A percentile compares a stretch with the other conserved stretches of the same genome.
Conservation (phyloP, 441 rosid genomes). For the Croton laevigatus region DNA sequence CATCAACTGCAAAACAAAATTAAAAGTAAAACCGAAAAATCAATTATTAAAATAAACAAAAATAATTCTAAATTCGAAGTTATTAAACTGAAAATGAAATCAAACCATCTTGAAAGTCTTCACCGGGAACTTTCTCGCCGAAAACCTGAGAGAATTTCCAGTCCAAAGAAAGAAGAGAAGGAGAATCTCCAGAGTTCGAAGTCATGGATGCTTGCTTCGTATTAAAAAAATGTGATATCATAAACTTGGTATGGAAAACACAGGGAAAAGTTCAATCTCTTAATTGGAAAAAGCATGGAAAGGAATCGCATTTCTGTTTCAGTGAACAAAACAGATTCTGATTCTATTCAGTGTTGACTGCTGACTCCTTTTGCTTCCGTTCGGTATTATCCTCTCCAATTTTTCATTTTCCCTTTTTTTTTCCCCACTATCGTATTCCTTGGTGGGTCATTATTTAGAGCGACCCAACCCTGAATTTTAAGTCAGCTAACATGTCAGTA, state of each 20-base stretch:
- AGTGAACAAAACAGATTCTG: slow-evolving; percentile 4
- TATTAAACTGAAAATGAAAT: not conserved
- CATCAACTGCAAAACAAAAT: slow-evolving; percentile 36
- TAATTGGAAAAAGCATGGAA: not conserved
- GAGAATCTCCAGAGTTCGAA: slow-evolving; percentile 16
- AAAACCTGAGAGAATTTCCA: slow-evolving; percentile 72
- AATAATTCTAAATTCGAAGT: not conserved
- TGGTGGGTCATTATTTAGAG: not conserved
- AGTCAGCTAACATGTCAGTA: too few relatives aligned
- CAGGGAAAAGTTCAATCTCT: not conserved
- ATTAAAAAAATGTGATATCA: not conserved
- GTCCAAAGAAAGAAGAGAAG: slow-evolving; percentile 26
- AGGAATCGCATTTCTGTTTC: not conserved
- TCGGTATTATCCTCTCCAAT: slow-evolving; percentile 15
- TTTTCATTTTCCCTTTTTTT: not conserved
- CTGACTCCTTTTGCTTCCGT: not conserved
- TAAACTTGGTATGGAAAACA: not conserved
- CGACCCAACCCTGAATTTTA: too few relatives aligned
- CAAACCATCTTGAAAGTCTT: slow-evolving; percentile 58
- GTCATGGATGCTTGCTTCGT: slow-evolving; percentile 7
- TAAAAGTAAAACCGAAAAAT: not conserved
- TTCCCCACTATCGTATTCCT: not conserved
- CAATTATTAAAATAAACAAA: not conserved
- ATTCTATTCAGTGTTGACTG: not conserved
- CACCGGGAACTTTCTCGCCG: slow-evolving; percentile 52